Conservation (phyloP, 2,329 filamentous ascomycete species). For the Orbilia javanica region DNA sequence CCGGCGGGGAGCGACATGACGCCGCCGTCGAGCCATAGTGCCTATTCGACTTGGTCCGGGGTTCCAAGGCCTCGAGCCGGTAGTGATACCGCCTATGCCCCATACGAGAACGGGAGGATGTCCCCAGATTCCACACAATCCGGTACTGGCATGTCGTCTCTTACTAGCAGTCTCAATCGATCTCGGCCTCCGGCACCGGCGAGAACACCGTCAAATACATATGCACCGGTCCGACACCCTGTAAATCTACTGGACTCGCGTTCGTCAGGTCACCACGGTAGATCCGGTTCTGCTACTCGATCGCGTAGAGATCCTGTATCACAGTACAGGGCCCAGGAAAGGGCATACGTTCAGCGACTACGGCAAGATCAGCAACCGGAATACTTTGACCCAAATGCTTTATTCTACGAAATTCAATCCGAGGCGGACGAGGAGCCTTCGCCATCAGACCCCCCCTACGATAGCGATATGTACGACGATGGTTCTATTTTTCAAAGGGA, state of each 20-base stretch:
- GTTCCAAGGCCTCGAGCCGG: conserved; percentile 64
- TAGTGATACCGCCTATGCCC: conserved; percentile 66
- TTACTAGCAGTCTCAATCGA: conserved; percentile 63
- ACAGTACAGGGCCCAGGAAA: conserved; percentile 86
- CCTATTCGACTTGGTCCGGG: conserved; percentile 59
- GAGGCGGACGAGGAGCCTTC: conserved; percentile 93
- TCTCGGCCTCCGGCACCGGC: conserved; percentile 77
- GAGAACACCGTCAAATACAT: conserved; percentile 82
- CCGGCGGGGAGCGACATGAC: conserved; percentile 52
- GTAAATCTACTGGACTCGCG: conserved; percentile 64
- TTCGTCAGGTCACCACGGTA: conserved; percentile 64
- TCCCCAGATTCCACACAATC: conserved; percentile 62
- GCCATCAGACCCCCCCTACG: conserved; percentile 83
- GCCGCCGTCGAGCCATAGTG: conserved; percentile 59
- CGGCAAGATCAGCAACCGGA: conserved; percentile 80
- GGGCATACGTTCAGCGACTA: conserved; percentile 92
- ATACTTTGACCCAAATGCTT: conserved; percentile 73
- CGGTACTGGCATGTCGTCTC: conserved; percentile 61
- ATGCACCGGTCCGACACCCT: conserved; percentile 72
- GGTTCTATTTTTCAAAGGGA: conserved; percentile 70
- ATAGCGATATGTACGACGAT: conserved; percentile 86
- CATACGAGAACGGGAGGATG: conserved; percentile 62
- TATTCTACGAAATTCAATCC: conserved; percentile 76
- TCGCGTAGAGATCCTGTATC: conserved; percentile 75
- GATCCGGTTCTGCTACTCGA: conserved; percentile 71